phyloP scores from a whole-genome alignment of 768 basidiomycete genomes.

The Tricholoma furcatifolium region DNA sequence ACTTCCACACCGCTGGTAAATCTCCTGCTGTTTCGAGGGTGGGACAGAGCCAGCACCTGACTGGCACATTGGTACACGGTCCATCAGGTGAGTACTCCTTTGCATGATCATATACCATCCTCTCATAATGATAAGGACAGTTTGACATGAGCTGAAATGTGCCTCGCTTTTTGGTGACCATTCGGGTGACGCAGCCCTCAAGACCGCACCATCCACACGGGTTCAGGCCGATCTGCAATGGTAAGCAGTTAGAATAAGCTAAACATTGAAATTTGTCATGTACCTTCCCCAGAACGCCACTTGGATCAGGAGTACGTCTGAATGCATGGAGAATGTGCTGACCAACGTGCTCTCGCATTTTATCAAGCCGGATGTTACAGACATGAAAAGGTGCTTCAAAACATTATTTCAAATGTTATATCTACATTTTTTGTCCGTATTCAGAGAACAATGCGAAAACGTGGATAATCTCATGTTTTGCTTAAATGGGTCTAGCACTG shows the following conservation, averaged over 20 bases:
- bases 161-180: background rate
- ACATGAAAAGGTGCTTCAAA: too few relatives aligned
- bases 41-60: background rate
- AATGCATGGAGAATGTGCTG: background rate
- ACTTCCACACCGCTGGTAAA: background rate
- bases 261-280: background rate
- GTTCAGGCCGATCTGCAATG: background rate
- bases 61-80: background rate
- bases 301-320: background rate
- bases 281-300: background rate
- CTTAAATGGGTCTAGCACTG: too few relatives aligned
- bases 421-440: too few relatives aligned
- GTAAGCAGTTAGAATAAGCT: background rate
- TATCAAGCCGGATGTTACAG: too few relatives aligned
- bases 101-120: background rate
- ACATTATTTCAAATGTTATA: too few relatives aligned
- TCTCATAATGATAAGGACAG: background rate
- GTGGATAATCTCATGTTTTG: too few relatives aligned
- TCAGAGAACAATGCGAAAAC: too few relatives aligned
- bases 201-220: background rate
- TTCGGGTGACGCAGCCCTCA: background rate
- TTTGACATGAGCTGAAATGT: background rate
- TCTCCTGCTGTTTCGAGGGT: background rate
- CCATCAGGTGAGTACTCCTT: background rate
- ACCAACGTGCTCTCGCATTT: background rate